phyloP scores from a whole-genome alignment of 2,329 filamentous ascomycete species.

The Penicillium sp. region DNA sequence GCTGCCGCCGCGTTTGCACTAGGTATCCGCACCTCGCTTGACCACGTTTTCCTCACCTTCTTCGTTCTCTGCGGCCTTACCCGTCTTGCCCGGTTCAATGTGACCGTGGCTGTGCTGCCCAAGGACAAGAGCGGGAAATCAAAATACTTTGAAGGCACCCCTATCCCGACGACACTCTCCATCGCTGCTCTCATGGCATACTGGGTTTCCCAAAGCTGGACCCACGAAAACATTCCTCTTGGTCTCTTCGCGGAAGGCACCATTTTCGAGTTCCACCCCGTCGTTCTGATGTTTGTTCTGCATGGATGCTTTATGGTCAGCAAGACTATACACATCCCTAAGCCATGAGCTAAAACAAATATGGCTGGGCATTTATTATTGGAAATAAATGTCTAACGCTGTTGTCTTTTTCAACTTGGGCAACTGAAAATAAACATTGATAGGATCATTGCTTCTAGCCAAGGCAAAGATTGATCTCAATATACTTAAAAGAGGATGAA shows the following conservation, averaged over 20 bases:
- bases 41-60: constrained; percentile 77
- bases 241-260: constrained; percentile 70
- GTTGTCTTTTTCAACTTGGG: constrained; percentile 18
- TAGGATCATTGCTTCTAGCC: constrained; percentile 13
- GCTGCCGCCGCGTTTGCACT: constrained; percentile 85
- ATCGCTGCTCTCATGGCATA: constrained; percentile 85
- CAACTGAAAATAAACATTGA: constrained; percentile 21
- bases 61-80: constrained; percentile 96
- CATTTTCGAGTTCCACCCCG: constrained; percentile 78
- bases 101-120: constrained; percentile 83
- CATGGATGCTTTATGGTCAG: constrained; percentile 95
- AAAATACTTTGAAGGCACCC: constrained; percentile 94
- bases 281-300: constrained; percentile 76
- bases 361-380: constrained; percentile 15
- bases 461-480: constrained; percentile 18
- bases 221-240: constrained; percentile 74
- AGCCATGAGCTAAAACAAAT: constrained; percentile 55
- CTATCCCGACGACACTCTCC: constrained; percentile 85
- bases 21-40: constrained; percentile 78
- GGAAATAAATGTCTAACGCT: constrained; percentile 9
- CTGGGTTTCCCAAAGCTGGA: constrained; percentile 81
- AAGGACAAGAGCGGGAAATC: constrained; percentile 92
- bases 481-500: constrained; percentile 18
- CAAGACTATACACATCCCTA: constrained; percentile 92
- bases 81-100: constrained; percentile 94